A percentile compares a stretch with the other conserved stretches of the same genome.
Evolutionary conservation across 768 basidiomycete species (phyloP).

Genomic region (Pleurotus eryngii): DNA sequence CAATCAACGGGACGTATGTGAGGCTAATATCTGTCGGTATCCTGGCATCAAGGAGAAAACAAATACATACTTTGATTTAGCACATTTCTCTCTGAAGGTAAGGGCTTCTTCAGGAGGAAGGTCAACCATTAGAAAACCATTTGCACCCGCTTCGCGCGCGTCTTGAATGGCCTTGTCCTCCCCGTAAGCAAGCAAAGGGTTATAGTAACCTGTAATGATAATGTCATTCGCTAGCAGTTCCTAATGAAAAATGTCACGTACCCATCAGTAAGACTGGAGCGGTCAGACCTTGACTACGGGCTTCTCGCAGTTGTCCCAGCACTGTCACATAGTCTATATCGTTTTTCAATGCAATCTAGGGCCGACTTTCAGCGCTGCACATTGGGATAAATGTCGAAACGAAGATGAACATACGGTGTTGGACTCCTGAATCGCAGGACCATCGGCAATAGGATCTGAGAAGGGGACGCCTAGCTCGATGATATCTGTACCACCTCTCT

Average conservation of each 20-base stretch:
- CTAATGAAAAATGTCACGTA: conserved; percentile 25
- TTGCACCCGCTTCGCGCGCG: conserved; percentile 86
- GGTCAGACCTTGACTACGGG: conserved; percentile 77
- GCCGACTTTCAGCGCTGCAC: conserved; percentile 8
- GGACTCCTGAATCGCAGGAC: conserved; percentile 87
- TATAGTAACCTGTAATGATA: conserved; percentile 80
- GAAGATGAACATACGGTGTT: conserved; percentile 70
- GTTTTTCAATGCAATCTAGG: conserved; percentile 81
- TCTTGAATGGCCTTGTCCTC: conserved; percentile 93
- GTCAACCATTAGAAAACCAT: conserved; percentile 97
- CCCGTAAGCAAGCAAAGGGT: conserved; percentile 91
- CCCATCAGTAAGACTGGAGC: conserved; percentile 94
- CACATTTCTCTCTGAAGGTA: conserved; percentile 85
- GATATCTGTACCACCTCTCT: conserved; percentile 89
- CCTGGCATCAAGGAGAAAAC: not conserved
- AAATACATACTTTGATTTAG: conserved; percentile 63
- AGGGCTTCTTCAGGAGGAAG: conserved; percentile 97
- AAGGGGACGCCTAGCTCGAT: conserved; percentile 96
- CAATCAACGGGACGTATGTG: conserved; percentile 93
- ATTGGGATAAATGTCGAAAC: not conserved
- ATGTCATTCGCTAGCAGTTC: no score
- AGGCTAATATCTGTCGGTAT: conserved; percentile 46
- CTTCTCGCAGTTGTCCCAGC: conserved; percentile 72
- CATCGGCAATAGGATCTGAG: conserved; percentile 96
- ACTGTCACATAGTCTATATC: conserved; percentile 74